Evolutionary conservation across 345 rosid species (phyloP).

Genomic region (Hibiscus mutabilis): DNA sequence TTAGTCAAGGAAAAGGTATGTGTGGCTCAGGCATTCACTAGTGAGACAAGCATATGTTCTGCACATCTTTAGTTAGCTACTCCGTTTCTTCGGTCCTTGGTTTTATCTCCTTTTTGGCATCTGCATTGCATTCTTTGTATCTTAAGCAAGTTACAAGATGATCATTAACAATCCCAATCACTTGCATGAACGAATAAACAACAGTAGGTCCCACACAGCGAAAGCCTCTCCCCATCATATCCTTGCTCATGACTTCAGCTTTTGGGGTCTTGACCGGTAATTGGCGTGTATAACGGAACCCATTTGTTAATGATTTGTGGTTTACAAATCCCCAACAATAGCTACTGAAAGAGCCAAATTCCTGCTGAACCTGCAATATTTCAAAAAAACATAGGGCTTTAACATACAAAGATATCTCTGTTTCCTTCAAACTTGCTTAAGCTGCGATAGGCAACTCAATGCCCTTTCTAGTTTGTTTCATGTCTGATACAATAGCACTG

Average conservation of each 20-base stretch:
- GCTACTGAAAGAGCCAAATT: conserved; percentile 75
- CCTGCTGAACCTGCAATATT: conserved; percentile 59
- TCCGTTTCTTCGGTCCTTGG: conserved; percentile 21
- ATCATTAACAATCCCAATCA: conserved; percentile 67
- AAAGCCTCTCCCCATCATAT: conserved; percentile 88
- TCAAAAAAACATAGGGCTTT: conserved; percentile 1
- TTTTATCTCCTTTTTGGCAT: conserved; percentile 18
- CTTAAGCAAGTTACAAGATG: conserved; percentile 73
- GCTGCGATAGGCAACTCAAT: background rate
- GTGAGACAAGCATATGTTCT: conserved; percentile 21
- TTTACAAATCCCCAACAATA: conserved; percentile 79
- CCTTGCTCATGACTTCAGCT: conserved; percentile 82
- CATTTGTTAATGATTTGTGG: conserved; percentile 52
- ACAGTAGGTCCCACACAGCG: conserved; percentile 87
- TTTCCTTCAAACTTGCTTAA: background rate
- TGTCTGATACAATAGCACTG: too few species aligned
- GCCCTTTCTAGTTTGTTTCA: background rate
- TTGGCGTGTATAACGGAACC: conserved; percentile 67
- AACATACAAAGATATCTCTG: background rate
- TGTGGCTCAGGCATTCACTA: conserved; percentile 14
- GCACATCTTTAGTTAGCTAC: conserved; percentile 19
- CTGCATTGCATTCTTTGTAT: conserved; percentile 46
- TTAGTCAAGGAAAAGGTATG: conserved; percentile 10
- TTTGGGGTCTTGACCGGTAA: conserved; percentile 84
- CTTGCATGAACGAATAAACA: conserved; percentile 86